Percentiles rank a stretch among this genome's conserved stretches.
Conservation (phyloP, 192 early-diverging fungal species). For the Powellomyces hirtus region DNA sequence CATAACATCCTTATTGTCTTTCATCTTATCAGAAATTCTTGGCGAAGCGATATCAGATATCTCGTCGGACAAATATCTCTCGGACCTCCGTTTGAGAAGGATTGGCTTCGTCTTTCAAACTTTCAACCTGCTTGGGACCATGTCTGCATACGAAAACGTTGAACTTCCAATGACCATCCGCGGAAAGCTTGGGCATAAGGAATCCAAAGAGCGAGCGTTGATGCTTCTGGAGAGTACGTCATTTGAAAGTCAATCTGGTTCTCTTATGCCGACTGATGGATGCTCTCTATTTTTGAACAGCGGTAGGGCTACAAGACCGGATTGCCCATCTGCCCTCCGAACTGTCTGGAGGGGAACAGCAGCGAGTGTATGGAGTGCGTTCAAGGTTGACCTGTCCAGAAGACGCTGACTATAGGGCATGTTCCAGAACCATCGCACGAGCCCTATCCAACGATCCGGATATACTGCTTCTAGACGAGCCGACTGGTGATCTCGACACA, state of each 20-base stretch:
- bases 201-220: slow-evolving; percentile 18
- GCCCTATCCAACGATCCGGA: slow-evolving; percentile 78
- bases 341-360: slow-evolving; percentile 38
- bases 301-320: slow-evolving; percentile 34
- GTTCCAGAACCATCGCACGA: slow-evolving; percentile 55
- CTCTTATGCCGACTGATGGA: background rate
- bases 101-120: slow-evolving; percentile 38
- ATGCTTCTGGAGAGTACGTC: slow-evolving; percentile 26
- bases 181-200: slow-evolving; percentile 18
- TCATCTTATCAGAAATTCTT: slow-evolving; percentile 22
- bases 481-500: slow-evolving; percentile 75
- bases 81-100: slow-evolving; percentile 27
- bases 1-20: background rate
- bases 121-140: slow-evolving; percentile 33
- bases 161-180: slow-evolving; percentile 40
- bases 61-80: slow-evolving; percentile 28
- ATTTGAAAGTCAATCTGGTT: background rate
- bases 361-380: slow-evolving; percentile 32
- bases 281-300: background rate
- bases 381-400: background rate
- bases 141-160: slow-evolving; percentile 38
- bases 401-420: background rate
- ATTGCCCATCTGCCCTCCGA: slow-evolving; percentile 36
- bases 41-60: slow-evolving; percentile 25
- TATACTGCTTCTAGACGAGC: slow-evolving; percentile 84